Evolutionary conservation across 2,329 filamentous ascomycete species (phyloP), one percentile per base, ranked within the genome.

Genomic region (Fusarium continuum): DNA sequence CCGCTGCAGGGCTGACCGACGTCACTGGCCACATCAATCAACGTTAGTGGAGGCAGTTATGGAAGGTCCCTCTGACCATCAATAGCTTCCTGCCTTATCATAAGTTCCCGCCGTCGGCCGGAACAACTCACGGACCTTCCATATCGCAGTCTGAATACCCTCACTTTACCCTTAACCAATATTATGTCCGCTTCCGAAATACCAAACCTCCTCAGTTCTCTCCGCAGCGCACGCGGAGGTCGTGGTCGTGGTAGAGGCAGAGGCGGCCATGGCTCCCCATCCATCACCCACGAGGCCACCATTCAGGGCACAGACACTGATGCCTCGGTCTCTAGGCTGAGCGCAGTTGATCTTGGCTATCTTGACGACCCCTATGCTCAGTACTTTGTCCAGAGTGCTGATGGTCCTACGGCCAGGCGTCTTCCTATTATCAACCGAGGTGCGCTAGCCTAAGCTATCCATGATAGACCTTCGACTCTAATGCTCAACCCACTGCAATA

Each of bases 391-490:
- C 79, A 84, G 52, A 72, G 68, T 59, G 49, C 70, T 13, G 77
- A 76, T 39, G 82, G 80, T 57, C 78, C 82, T 14, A 71, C 81
- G 2, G 79, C 86, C 11, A 85, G 91, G 64, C 84, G 94, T 55
- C 83, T 96, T 63, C 95, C 95, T 46, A 91, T 99, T 61, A 97
- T 99, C 72, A 98, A 99, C 73, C 83, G 94, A 86, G 94, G 94
- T 92, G 76, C 65, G 80, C 67, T 51, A 28, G 20, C 20, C 38
- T 31, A 11, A 32, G 38, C 35, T 10, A 25, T 38, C 11, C 9
- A 32, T 47, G 31, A 47, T 45, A n/a, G 55, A 17, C 32, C 20
- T 35, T n/a, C 34, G 39, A 28, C 26, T 16, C 5, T 43, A n/a
- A 41, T 54, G 50, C 68, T 70, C 35, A 67, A 49, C 28, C 10